A percentile compares a stretch with the other conserved stretches of the same genome.
phyloP scores from a whole-genome alignment of 2,329 filamentous ascomycete genomes.

The Fusarium pseudoanthophilum region DNA sequence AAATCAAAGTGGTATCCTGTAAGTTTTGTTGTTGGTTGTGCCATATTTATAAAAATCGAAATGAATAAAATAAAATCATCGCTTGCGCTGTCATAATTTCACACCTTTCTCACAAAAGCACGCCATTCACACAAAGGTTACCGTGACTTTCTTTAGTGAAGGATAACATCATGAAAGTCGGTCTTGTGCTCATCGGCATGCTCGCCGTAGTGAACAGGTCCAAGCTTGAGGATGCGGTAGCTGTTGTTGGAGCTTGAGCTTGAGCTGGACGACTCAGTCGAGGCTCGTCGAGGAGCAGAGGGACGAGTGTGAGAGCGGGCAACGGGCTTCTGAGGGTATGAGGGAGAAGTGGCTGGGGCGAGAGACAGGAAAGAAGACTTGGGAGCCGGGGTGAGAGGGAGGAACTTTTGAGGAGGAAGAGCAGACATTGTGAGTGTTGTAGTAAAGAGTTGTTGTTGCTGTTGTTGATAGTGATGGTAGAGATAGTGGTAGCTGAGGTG shows the following conservation, averaged over 20 bases:
- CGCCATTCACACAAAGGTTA: background rate
- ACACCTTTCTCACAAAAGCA: slow-evolving; percentile 12
- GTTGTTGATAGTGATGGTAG: background rate
- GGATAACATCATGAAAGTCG: slow-evolving; percentile 64
- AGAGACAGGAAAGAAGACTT: slow-evolving; percentile 63
- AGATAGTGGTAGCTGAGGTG: slow-evolving; percentile 40
- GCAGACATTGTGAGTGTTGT: slow-evolving; percentile 37
- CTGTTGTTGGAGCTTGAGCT: slow-evolving; percentile 50
- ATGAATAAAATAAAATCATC: slow-evolving; percentile 23
- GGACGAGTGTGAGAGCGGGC: slow-evolving; percentile 43
- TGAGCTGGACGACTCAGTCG: slow-evolving; percentile 50
- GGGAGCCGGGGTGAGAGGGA: slow-evolving; percentile 40
- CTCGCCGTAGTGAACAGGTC: slow-evolving; percentile 72
- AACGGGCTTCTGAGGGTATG: slow-evolving; percentile 60
- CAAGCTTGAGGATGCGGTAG: slow-evolving; percentile 70
- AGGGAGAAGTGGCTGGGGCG: slow-evolving; percentile 67
- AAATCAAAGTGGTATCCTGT: slow-evolving; percentile 7
- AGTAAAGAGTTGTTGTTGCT: slow-evolving; percentile 2
- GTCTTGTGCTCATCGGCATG: slow-evolving; percentile 66
- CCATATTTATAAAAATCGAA: background rate
- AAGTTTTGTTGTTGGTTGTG: background rate
- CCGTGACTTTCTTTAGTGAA: slow-evolving; percentile 49
- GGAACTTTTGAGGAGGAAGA: slow-evolving; percentile 44
- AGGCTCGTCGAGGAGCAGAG: slow-evolving; percentile 59
- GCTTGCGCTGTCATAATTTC: slow-evolving; percentile 18